Evolutionary conservation across 2,329 filamentous ascomycete species (phyloP).

Genomic region (Zymoseptoria ardabiliae): DNA sequence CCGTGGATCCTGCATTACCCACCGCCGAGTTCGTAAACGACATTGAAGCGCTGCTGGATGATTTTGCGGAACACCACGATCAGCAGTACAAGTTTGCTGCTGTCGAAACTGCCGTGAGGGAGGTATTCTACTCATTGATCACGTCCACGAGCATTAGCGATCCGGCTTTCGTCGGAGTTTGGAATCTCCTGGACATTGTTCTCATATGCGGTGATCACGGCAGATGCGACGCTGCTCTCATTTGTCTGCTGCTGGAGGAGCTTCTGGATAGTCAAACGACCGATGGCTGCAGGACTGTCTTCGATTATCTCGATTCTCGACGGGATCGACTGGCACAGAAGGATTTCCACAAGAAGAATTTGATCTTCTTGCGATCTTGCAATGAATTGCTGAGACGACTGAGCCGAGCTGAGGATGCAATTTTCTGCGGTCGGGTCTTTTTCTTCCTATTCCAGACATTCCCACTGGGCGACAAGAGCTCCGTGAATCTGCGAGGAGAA

Average conservation of each 20-base stretch:
- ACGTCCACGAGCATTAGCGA: conserved; percentile 63
- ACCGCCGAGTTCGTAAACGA: conserved; percentile 31
- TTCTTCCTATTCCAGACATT: conserved; percentile 99
- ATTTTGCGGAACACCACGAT: conserved; percentile 21
- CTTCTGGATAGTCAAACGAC: conserved; percentile 94
- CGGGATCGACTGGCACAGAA: conserved; percentile 76
- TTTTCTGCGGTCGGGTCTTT: conserved; percentile 94
- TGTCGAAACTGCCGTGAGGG: conserved; percentile 76
- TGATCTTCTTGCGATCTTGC: conserved; percentile 86
- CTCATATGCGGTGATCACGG: conserved; percentile 64
- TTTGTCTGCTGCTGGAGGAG: conserved; percentile 90
- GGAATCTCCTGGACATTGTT: conserved; percentile 91
- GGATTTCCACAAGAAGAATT: conserved; percentile 73
- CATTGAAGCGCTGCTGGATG: conserved; percentile 22
- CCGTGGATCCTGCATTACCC: conserved; percentile 40
- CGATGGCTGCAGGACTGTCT: conserved; percentile 79
- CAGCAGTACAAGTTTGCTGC: conserved; percentile 45
- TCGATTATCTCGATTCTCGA: conserved; percentile 90
- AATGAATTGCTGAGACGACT: conserved; percentile 90
- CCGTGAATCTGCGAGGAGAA: conserved; percentile 90
- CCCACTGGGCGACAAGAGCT: conserved; percentile 90
- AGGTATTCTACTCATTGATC: conserved; percentile 58
- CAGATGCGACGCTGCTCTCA: conserved; percentile 65
- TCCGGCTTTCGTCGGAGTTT: conserved; percentile 72
- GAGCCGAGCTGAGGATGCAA: conserved; percentile 92